Evolutionary conservation across 441 rosid genomes (phyloP).

Genomic region (Euphorbia schlechtendalii): DNA sequence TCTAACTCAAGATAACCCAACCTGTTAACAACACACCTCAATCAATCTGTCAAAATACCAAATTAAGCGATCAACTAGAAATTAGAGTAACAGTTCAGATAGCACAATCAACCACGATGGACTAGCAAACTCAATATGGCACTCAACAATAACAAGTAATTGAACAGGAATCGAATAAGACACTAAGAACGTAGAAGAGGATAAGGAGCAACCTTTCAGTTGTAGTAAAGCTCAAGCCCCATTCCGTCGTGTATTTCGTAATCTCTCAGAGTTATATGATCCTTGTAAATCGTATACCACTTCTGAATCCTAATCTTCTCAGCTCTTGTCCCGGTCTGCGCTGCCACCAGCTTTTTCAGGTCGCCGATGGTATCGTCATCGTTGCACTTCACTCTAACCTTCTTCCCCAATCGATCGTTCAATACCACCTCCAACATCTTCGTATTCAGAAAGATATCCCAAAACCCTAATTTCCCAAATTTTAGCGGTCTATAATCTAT

Average conservation of each 20-base stretch:
- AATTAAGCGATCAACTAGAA: neutral
- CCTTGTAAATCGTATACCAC: conserved; percentile 48
- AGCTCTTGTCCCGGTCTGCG: conserved; percentile 67
- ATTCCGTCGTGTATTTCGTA: conserved; percentile 31
- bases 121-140: neutral
- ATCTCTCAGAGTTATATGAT: conserved; percentile 27
- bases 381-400: conserved; percentile 81
- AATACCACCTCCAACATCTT: conserved; percentile 79
- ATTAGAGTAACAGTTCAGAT: neutral
- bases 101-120: neutral
- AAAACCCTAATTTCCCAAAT: conserved; percentile 8
- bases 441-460: neutral
- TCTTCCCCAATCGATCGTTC: conserved; percentile 74
- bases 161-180: neutral
- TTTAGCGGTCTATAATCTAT: neutral
- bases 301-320: conserved; percentile 82
- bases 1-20: no score
- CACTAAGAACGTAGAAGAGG: neutral
- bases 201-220: conserved; percentile 11
- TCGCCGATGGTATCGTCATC: conserved; percentile 88
- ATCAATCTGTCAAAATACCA: conserved; percentile 1
- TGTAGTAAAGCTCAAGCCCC: conserved; percentile 34
- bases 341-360: conserved; percentile 80
- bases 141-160: neutral
- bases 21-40: neutral